These are phyloP conservation scores for Dictyostelium purpureum DNA, from an alignment of 78 protist genomes.

Conservation along the genomic window DNA sequence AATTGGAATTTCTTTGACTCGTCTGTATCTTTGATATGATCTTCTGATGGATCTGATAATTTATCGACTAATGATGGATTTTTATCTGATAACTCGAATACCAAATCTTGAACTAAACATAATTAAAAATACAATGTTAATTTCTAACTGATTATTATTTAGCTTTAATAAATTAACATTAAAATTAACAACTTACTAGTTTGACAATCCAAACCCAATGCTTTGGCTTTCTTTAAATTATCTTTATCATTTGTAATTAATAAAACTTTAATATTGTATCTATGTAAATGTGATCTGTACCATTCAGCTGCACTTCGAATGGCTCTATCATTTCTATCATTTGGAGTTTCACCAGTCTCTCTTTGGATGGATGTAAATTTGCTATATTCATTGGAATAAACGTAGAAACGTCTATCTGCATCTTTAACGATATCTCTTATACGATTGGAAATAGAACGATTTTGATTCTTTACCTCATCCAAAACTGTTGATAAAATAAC, in stretches of 20 bases:
- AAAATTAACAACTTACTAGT: conserved; percentile 11
- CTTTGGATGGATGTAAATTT: conserved; percentile 40
- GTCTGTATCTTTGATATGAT: background rate
- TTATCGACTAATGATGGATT: conserved; percentile 72
- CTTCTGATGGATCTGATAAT: conserved; percentile 64
- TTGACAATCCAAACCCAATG: conserved; percentile 63
- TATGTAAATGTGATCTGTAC: conserved; percentile 78
- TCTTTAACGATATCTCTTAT: conserved; percentile 70
- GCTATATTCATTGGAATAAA: conserved; percentile 89
- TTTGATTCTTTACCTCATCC: conserved; percentile 85
- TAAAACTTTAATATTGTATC: conserved; percentile 25
- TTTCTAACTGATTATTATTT: background rate
- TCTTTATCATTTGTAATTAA: conserved; percentile 84
- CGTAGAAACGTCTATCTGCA: conserved; percentile 51
- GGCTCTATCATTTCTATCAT: conserved; percentile 92
- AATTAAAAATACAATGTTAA: background rate
- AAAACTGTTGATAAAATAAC: conserved; percentile 87
- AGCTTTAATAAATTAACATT: background rate
- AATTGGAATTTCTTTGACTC: conserved; percentile 1
- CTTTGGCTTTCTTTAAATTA: conserved; percentile 65
- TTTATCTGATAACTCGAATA: conserved; percentile 35
- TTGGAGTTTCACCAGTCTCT: conserved; percentile 87
- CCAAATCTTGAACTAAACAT: conserved; percentile 41
- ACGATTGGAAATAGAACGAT: conserved; percentile 59
- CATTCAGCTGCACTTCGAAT: conserved; percentile 81